Conservation (phyloP, 768 basidiomycete species). For the Kwoniella sp. region DNA sequence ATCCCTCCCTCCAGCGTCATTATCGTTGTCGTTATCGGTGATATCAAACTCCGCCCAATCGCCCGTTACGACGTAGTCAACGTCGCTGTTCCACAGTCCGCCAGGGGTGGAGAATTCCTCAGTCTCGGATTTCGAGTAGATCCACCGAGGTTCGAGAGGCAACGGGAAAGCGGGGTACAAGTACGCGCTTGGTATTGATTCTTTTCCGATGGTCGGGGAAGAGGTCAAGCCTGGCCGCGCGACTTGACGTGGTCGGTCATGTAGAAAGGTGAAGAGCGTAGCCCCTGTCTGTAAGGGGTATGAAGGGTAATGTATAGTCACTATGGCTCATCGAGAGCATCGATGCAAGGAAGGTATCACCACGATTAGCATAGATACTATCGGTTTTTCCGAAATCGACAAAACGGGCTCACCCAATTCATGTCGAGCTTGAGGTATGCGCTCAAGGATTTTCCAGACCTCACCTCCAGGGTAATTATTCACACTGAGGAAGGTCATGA, state of each 20-base stretch:
- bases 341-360: too few species aligned
- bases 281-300: slow-evolving; percentile 88
- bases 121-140: slow-evolving; percentile 80
- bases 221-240: slow-evolving; percentile 7
- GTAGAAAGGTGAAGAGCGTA: slow-evolving; percentile 72
- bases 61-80: slow-evolving; percentile 43
- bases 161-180: slow-evolving; percentile 10
- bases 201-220: background rate
- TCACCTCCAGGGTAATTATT: slow-evolving; percentile 88
- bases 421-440: slow-evolving; percentile 25
- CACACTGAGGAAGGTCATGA: slow-evolving; percentile 66
- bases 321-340: slow-evolving; percentile 22
- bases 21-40: slow-evolving; percentile 3
- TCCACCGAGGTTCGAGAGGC: slow-evolving; percentile 59
- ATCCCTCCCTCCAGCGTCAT: slow-evolving; percentile 7
- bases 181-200: background rate
- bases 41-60: slow-evolving; percentile 19
- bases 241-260: slow-evolving; percentile 24
- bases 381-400: too few species aligned
- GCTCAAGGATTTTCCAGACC: slow-evolving; percentile 69
- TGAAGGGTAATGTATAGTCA: slow-evolving; percentile 71
- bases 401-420: slow-evolving; percentile 23
- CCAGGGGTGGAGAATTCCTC: slow-evolving; percentile 21
- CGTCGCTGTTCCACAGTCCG: slow-evolving; percentile 25
- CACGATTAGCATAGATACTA: slow-evolving; percentile 13